Percentiles rank a stretch among this genome's conserved stretches.
phyloP scores from a whole-genome alignment of 257 asterid genomes.

The Solanum dulcamara region DNA sequence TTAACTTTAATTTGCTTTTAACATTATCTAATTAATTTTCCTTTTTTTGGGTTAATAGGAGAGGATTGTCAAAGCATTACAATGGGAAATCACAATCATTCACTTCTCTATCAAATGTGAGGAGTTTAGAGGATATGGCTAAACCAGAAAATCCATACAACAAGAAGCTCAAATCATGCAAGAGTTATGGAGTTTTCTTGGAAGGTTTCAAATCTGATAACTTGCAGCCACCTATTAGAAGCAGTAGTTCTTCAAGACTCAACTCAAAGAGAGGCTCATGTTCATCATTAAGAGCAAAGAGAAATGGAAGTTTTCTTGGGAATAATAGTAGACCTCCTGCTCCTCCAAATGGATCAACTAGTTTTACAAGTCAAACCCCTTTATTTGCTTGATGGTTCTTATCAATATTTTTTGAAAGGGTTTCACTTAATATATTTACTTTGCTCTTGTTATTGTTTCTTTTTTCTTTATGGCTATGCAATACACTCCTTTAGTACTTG shows the following conservation, averaged over 20 bases:
- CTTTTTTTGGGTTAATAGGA: slow-evolving; percentile 14
- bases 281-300: slow-evolving; percentile 17
- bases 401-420: not conserved
- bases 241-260: slow-evolving; percentile 18
- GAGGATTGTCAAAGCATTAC: slow-evolving; percentile 63
- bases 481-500: not conserved
- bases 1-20: not conserved
- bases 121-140: slow-evolving; percentile 45
- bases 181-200: slow-evolving; percentile 25
- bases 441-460: not conserved
- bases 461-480: not conserved
- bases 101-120: slow-evolving; percentile 35
- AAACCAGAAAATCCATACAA: slow-evolving; percentile 44
- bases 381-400: slow-evolving; percentile 18
- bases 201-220: slow-evolving; percentile 4
- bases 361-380: slow-evolving; percentile 19
- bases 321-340: slow-evolving; percentile 17
- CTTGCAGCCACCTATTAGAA: not conserved
- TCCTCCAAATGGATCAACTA: slow-evolving; percentile 22
- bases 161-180: slow-evolving; percentile 52
- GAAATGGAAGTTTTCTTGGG: slow-evolving; percentile 17
- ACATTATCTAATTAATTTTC: not conserved
- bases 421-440: not conserved
- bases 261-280: slow-evolving; percentile 5
- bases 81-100: slow-evolving; percentile 67